phyloP scores from a whole-genome alignment of 2,329 filamentous ascomycete species.

The Endoconidiophora laricicola region DNA sequence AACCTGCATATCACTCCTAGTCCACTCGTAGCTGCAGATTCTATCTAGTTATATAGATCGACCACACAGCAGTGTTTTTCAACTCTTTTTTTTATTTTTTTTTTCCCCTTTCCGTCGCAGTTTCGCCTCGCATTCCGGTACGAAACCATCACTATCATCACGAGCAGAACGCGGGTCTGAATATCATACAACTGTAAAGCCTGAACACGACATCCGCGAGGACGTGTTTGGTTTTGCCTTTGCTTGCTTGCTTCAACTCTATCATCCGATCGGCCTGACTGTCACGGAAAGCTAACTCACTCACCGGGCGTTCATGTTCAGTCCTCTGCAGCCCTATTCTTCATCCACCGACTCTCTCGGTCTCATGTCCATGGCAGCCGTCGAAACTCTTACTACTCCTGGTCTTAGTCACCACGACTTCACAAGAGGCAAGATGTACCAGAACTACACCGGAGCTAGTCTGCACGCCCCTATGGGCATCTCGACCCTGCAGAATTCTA shows the following conservation, averaged over 20 bases:
- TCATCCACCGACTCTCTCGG: slow-evolving; percentile 1
- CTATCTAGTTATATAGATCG: no score
- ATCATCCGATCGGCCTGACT: not conserved
- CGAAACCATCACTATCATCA: no score
- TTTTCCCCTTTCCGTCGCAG: no score
- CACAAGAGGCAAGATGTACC: slow-evolving; percentile 10
- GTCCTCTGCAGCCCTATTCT: not conserved
- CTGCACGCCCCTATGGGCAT: slow-evolving; percentile 8
- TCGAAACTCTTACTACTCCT: slow-evolving; percentile 7
- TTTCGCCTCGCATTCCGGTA: no score
- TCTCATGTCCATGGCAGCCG: slow-evolving; percentile 11
- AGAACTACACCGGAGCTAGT: slow-evolving; percentile 1
- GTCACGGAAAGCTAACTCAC: no score
- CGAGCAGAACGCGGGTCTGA: no score
- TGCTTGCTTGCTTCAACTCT: not conserved
- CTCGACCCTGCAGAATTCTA: not conserved
- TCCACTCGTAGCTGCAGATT: no score
- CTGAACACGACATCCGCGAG: no score
- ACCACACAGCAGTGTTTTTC: no score
- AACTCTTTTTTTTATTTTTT: not conserved
- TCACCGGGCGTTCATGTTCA: slow-evolving; percentile 5
- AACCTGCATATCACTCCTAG: no score
- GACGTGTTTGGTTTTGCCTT: not conserved
- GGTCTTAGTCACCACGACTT: slow-evolving; percentile 11
- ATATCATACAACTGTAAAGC: no score